Base-by-base conservation (phyloP, 2,329 filamentous ascomycete species). In the Epichloe typhina region DNA sequence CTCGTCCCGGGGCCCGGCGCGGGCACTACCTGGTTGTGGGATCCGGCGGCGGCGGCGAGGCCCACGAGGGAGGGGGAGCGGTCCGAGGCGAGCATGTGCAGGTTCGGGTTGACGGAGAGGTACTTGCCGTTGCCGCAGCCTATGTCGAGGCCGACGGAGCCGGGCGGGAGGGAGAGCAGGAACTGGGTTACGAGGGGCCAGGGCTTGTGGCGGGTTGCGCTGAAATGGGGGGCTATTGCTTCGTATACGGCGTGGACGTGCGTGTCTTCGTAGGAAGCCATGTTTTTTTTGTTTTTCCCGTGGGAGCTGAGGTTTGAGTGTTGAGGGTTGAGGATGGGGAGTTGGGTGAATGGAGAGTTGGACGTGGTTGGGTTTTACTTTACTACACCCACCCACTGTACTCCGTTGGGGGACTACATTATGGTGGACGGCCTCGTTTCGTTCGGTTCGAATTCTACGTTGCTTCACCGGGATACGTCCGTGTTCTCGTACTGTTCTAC, bases 51-150 rank as follows among this genome's bases (percentile, higher is more conserved):
- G 23, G 2, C 6, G 23, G 57, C 52, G 49, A 82, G 72, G 37
- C 66, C 64, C 46, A 75, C 71, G 36, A 82, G 73, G 51, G 74
- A 70, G 72, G 73, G 73, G 59, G 80, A 94, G 72, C 88, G 80
- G 71, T 97, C 93, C 51, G 85, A 91, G 52, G 82, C 91, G 53
- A 97, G 65, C 50, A 96, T 84, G 69, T 86, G 89, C 46, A 95
- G 70, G 59, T 79, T 69, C 21, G 74, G 76, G 68, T 94, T 94
- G 52, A 95, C 85, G 53, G 77, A 72, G 54, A 97, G 73, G 66
- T 97, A 96, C 73, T 97, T 97, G 58, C 93, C 93, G 70, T 98
- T 98, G 53, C 93, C 93, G 69, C 93, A 97, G 54, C 93, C 93
- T 51, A 97, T 76, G 67, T 98, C 93, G 35, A 95, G 75, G 9